Conservation (phyloP, 2,329 filamentous ascomycete genomes). For the Hymenoscyphus fructigenus region DNA sequence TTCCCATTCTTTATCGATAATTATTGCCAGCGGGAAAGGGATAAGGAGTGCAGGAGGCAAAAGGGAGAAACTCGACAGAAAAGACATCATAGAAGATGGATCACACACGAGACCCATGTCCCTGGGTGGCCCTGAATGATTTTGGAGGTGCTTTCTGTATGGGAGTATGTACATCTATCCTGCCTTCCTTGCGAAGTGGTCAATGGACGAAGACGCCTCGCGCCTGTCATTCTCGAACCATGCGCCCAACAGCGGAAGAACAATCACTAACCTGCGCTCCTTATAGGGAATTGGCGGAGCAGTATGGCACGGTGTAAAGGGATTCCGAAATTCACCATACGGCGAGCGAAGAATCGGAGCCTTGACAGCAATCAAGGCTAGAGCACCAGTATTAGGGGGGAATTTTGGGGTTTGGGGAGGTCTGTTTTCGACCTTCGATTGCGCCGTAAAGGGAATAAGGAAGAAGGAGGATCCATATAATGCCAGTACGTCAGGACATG, state of each 20-base stretch:
- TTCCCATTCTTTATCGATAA: background rate
- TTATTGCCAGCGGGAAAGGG: background rate
- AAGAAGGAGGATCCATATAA: conserved; percentile 99
- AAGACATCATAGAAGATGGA: conserved; percentile 61
- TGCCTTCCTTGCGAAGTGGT: conserved; percentile 7
- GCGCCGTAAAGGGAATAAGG: conserved; percentile 87
- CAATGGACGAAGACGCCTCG: background rate
- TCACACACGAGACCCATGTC: conserved; percentile 95
- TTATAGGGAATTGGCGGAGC: conserved; percentile 70
- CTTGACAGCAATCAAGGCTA: conserved; percentile 95
- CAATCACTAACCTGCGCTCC: conserved; percentile 1
- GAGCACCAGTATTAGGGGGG: conserved; percentile 91
- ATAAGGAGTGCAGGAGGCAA: background rate
- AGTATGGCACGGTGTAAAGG: conserved; percentile 97
- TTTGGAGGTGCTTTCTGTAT: conserved; percentile 96
- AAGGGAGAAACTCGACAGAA: conserved; percentile 5
- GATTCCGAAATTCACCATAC: conserved; percentile 84
- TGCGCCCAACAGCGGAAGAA: background rate
- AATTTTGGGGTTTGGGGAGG: conserved; percentile 99
- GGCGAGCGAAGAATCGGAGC: conserved; percentile 95
- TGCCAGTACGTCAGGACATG: conserved; percentile 58
- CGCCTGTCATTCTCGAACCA: conserved; percentile 2
- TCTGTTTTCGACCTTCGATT: conserved; percentile 93
- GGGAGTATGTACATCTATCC: conserved; percentile 65
- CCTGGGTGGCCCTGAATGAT: conserved; percentile 94